Percentiles rank a stretch among this genome's conserved stretches.
phyloP scores from a whole-genome alignment of 2,329 filamentous ascomycete species.

The Bisporella sp. region DNA sequence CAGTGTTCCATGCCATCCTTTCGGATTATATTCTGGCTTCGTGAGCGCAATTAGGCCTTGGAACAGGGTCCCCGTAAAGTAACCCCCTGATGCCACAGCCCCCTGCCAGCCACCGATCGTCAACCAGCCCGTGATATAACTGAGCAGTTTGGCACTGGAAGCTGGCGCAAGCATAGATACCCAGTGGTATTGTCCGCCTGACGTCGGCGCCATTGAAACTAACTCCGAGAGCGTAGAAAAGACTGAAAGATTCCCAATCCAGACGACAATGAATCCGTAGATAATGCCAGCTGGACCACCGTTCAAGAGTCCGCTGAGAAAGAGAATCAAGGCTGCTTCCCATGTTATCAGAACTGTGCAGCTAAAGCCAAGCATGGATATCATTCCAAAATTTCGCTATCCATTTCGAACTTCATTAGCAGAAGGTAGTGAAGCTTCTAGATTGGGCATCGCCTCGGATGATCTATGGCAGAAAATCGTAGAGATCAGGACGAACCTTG shows the following conservation, averaged over 20 bases:
- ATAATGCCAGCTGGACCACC: slow-evolving; percentile 29
- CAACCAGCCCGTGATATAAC: slow-evolving; percentile 46
- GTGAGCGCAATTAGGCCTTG: slow-evolving; percentile 34
- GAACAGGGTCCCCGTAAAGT: slow-evolving; percentile 40
- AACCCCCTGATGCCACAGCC: slow-evolving; percentile 26
- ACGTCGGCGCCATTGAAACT: slow-evolving; percentile 12
- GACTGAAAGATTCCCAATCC: slow-evolving; percentile 19
- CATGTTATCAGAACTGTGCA: slow-evolving; percentile 36
- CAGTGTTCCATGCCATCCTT: slow-evolving; percentile 36
- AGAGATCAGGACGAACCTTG: background rate
- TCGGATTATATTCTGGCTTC: slow-evolving; percentile 27
- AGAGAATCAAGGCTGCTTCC: slow-evolving; percentile 34
- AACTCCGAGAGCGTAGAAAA: slow-evolving; percentile 13
- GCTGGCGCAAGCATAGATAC: slow-evolving; percentile 44
- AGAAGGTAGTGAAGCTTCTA: background rate
- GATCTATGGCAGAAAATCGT: background rate
- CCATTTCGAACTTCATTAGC: background rate
- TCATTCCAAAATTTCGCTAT: slow-evolving; percentile 37
- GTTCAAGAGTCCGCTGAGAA: slow-evolving; percentile 1
- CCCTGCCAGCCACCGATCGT: slow-evolving; percentile 42
- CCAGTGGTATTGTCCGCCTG: slow-evolving; percentile 48
- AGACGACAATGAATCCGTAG: slow-evolving; percentile 29
- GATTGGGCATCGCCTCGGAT: background rate
- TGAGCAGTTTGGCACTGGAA: slow-evolving; percentile 41
- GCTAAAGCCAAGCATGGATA: slow-evolving; percentile 37